These are phyloP conservation scores for Epichloe uncinata DNA, from an alignment of 2,329 filamentous ascomycete genomes.

Conservation along the genomic window DNA sequence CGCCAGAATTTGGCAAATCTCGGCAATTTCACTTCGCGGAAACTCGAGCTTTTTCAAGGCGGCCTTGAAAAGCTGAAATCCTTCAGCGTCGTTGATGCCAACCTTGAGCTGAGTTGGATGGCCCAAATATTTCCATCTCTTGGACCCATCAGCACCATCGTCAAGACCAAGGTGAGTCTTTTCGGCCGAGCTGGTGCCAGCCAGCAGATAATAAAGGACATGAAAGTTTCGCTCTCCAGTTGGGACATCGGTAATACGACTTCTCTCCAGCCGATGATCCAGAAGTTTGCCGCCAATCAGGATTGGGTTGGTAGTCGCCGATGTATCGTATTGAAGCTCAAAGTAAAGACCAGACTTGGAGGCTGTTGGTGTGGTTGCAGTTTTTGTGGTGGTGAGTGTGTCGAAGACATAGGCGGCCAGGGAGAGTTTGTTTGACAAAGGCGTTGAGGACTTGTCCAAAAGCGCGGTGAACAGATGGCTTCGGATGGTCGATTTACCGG, in stretches of 20 bases:
- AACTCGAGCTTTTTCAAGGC: conserved; percentile 91
- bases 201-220: conserved; percentile 85
- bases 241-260: conserved; percentile 79
- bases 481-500: conserved; percentile 89
- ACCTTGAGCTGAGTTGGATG: conserved; percentile 96
- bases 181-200: conserved; percentile 81
- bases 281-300: conserved; percentile 90
- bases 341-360: conserved; percentile 94
- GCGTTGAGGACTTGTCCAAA: conserved; percentile 81
- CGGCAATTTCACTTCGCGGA: conserved; percentile 81
- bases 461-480: conserved; percentile 78
- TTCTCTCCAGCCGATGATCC: conserved; percentile 84
- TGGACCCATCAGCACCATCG: conserved; percentile 37
- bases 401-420: conserved; percentile 94
- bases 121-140: conserved; percentile 90
- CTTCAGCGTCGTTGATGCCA: conserved; percentile 88
- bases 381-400: conserved; percentile 92
- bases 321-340: conserved; percentile 92
- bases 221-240: conserved; percentile 97
- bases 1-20: conserved; percentile 90
- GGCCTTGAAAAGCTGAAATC: conserved; percentile 95
- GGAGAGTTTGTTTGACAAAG: conserved; percentile 83
- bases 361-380: conserved; percentile 84
- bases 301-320: conserved; percentile 68
- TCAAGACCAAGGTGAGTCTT: conserved; percentile 68